phyloP scores from a whole-genome alignment of 2,329 filamentous ascomycete genomes.

The Hypoxylon sp. region DNA sequence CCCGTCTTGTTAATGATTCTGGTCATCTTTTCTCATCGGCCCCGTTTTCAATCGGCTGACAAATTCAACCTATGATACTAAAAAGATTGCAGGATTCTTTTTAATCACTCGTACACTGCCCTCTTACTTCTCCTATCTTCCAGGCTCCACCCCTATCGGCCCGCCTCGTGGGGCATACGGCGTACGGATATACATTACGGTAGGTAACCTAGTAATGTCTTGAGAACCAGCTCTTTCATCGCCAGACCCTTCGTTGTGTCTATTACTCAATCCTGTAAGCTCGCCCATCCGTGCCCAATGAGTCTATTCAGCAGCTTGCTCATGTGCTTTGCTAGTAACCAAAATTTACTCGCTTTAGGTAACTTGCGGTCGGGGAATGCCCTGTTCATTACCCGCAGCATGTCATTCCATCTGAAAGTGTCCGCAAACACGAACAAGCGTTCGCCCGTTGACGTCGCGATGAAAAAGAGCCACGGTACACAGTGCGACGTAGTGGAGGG shows the following conservation, averaged over 20 bases:
- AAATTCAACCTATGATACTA: background rate
- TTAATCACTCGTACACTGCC: background rate
- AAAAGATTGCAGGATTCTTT: background rate
- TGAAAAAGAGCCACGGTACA: constrained; percentile 65
- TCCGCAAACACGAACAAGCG: constrained; percentile 66
- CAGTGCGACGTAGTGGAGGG: constrained; percentile 62
- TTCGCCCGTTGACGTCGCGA: constrained; percentile 58
- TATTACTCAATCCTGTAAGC: too few species aligned
- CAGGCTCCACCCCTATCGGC: background rate
- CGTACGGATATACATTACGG: too few species aligned
- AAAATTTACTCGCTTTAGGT: constrained; percentile 20
- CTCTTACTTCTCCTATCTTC: background rate
- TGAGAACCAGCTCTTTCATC: too few species aligned
- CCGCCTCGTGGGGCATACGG: too few species aligned
- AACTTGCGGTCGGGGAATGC: constrained; percentile 40
- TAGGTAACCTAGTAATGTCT: too few species aligned
- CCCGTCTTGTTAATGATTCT: background rate
- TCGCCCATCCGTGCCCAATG: constrained; percentile 40
- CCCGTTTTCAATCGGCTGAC: too few species aligned
- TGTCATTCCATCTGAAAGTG: constrained; percentile 59
- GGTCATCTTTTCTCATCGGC: background rate
- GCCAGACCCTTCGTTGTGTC: too few species aligned
- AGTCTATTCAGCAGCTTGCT: constrained; percentile 40
- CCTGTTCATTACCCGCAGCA: constrained; percentile 49
- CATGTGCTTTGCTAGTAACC: constrained; percentile 24